These are phyloP conservation scores for Lophium mytilinum DNA, from an alignment of 495 filamentous ascomycete species.

Conservation along the genomic window DNA sequence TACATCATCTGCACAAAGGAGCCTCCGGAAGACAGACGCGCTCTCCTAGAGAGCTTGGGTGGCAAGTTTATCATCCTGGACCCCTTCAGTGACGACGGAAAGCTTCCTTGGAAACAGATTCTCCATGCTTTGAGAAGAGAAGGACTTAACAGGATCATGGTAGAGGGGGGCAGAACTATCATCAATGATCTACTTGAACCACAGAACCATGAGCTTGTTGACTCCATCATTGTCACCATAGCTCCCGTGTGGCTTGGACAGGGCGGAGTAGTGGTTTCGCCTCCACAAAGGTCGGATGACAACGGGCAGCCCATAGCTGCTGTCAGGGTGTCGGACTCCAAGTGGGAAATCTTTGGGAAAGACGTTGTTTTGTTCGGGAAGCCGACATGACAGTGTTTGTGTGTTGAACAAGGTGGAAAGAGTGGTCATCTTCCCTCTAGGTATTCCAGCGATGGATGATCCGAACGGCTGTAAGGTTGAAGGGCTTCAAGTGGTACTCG, in stretches of 20 bases:
- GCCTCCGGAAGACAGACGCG: conserved; percentile 24
- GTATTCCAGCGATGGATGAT: too few species aligned
- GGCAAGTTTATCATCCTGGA: conserved; percentile 41
- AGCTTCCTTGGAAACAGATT: conserved; percentile 53
- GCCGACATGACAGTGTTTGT: conserved; percentile 22
- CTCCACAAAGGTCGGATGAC: conserved; percentile 43
- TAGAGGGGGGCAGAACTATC: conserved; percentile 75
- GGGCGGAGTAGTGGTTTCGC: conserved; percentile 67
- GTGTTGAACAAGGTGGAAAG: too few species aligned
- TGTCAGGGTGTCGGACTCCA: conserved; percentile 55
- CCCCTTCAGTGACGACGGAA: conserved; percentile 1
- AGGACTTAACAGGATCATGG: conserved; percentile 72
- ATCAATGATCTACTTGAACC: conserved; percentile 63
- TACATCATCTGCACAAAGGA: conserved; percentile 52
- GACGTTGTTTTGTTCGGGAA: conserved; percentile 74
- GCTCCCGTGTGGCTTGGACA: conserved; percentile 76
- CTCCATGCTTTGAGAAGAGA: conserved; percentile 48
- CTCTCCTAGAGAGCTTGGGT: conserved; percentile 41
- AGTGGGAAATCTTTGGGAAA: conserved; percentile 65
- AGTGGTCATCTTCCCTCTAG: too few species aligned
- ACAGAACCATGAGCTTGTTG: conserved; percentile 54
- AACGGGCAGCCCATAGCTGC: conserved; percentile 47
- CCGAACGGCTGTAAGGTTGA: too few species aligned
- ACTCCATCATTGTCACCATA: conserved; percentile 72
- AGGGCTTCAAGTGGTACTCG: too few species aligned